Conservation (phyloP, 805 yeast genomes). For the Candida silvicultrix region DNA sequence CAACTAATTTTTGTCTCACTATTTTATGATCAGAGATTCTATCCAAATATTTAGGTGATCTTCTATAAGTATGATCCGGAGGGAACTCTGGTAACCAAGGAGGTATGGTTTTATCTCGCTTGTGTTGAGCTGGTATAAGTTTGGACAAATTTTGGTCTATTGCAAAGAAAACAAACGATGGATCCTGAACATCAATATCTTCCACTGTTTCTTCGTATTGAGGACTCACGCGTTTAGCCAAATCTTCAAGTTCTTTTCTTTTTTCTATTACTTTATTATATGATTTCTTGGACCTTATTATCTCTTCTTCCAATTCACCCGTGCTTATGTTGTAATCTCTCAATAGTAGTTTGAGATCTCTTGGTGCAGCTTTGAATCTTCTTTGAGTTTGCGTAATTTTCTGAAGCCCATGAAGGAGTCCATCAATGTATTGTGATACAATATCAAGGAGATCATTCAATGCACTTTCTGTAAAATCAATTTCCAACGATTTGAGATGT, state of each 20-base stretch:
- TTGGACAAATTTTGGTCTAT: constrained; percentile 44
- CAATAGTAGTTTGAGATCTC: constrained; percentile 43
- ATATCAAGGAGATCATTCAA: constrained; percentile 31
- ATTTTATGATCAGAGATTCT: constrained; percentile 63
- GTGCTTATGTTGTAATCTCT: constrained; percentile 35
- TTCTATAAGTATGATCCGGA: constrained; percentile 86
- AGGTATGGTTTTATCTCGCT: constrained; percentile 46
- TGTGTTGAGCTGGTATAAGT: constrained; percentile 47
- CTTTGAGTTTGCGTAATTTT: constrained; percentile 54
- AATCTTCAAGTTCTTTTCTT: constrained; percentile 5
- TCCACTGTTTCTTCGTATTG: constrained; percentile 9
- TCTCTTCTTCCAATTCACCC: constrained; percentile 33
- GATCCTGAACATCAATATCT: constrained; percentile 32
- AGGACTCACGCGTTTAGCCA: constrained; percentile 8
- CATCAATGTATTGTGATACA: constrained; percentile 29
- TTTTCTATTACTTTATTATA: background rate
- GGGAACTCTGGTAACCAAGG: constrained; percentile 83
- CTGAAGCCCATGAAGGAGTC: constrained; percentile 36
- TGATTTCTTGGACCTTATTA: constrained; percentile 15
- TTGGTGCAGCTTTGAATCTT: constrained; percentile 44
- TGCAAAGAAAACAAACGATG: constrained; percentile 47
- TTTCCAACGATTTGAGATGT: constrained; percentile 27
- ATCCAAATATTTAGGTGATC: constrained; percentile 63
- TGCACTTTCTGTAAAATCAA: constrained; percentile 27
- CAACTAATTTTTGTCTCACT: constrained; percentile 65